Conservation (phyloP, 2,329 filamentous ascomycete genomes). For the Fusarium torreyae region DNA sequence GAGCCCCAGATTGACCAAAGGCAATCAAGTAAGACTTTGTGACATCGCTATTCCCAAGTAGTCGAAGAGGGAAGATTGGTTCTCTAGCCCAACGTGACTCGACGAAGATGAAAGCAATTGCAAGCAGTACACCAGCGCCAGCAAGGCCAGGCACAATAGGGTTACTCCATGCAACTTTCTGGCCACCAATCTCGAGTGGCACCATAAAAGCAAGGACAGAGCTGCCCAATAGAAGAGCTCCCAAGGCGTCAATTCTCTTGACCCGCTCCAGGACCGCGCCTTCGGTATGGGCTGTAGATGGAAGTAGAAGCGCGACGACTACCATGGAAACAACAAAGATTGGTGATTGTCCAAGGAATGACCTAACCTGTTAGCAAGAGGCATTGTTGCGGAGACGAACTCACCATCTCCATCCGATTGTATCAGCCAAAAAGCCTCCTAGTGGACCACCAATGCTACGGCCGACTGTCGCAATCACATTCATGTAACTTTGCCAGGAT, state of each 20-base stretch:
- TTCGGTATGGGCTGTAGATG: slow-evolving; percentile 41
- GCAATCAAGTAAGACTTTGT: slow-evolving; percentile 67
- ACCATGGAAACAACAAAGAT: slow-evolving; percentile 67
- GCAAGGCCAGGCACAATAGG: slow-evolving; percentile 61
- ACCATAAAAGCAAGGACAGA: slow-evolving; percentile 69
- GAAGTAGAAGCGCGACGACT: slow-evolving; percentile 67
- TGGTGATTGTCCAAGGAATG: slow-evolving; percentile 72
- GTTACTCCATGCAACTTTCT: slow-evolving; percentile 65
- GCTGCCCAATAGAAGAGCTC: slow-evolving; percentile 67
- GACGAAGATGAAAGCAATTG: slow-evolving; percentile 60
- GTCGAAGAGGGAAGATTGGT: slow-evolving; percentile 71
- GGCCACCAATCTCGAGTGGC: slow-evolving; percentile 67
- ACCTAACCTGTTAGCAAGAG: slow-evolving; percentile 51
- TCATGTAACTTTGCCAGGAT: slow-evolving; percentile 68
- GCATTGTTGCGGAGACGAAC: not conserved
- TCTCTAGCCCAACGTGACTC: slow-evolving; percentile 64
- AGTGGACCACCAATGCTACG: slow-evolving; percentile 67
- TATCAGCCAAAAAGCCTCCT: slow-evolving; percentile 73
- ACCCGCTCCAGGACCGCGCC: slow-evolving; percentile 5
- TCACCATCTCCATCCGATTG: slow-evolving; percentile 73
- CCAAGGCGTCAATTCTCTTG: slow-evolving; percentile 66
- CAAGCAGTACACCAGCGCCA: slow-evolving; percentile 56
- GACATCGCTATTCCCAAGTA: slow-evolving; percentile 68
- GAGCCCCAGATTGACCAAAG: slow-evolving; percentile 70
- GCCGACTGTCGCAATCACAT: slow-evolving; percentile 66